Percentiles rank a stretch among this genome's conserved stretches.
phyloP scores from a whole-genome alignment of 495 filamentous ascomycete species.

The Staphylotrichum tortipilum region DNA sequence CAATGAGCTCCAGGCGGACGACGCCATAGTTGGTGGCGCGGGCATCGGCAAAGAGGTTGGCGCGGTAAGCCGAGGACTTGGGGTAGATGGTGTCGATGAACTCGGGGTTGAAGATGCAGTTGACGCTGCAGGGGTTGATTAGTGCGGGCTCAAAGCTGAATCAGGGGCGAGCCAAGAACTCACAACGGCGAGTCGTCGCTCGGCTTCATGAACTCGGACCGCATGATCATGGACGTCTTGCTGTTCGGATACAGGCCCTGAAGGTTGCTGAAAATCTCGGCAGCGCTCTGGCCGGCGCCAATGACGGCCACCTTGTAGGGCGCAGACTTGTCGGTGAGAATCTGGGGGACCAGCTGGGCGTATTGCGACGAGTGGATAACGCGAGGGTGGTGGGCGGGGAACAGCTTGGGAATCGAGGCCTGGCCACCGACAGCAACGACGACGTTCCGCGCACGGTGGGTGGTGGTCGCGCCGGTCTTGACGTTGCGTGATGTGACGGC shows the following conservation, averaged over 20 bases:
- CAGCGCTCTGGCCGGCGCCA: constrained; percentile 84
- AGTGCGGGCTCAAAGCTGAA: not conserved
- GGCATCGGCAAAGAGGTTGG: constrained; percentile 53
- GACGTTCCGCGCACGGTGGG: constrained; percentile 60
- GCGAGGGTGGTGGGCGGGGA: constrained; percentile 51
- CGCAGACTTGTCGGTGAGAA: constrained; percentile 49
- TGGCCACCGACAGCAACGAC: constrained; percentile 78
- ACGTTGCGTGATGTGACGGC: constrained; percentile 34
- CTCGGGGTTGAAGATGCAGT: constrained; percentile 89
- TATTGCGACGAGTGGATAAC: constrained; percentile 92
- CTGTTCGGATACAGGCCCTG: constrained; percentile 74
- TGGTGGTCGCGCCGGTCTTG: constrained; percentile 26
- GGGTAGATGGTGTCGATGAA: constrained; percentile 66
- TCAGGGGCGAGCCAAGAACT: constrained; percentile 23
- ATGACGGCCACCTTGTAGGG: constrained; percentile 73
- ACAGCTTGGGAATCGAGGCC: constrained; percentile 61
- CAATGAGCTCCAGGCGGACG: constrained; percentile 77
- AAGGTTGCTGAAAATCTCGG: constrained; percentile 89
- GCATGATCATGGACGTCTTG: constrained; percentile 66
- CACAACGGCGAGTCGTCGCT: constrained; percentile 96
- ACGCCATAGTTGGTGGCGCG: constrained; percentile 89
- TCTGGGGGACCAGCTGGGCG: constrained; percentile 48
- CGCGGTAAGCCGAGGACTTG: constrained; percentile 52
- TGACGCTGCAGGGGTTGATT: constrained; percentile 53
- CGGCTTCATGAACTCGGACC: constrained; percentile 69